Percentiles rank a stretch among this genome's conserved stretches.
These are phyloP conservation scores for Aspergillus versicolor DNA, from an alignment of 2,329 filamentous ascomycete genomes.

Conservation along the genomic window DNA sequence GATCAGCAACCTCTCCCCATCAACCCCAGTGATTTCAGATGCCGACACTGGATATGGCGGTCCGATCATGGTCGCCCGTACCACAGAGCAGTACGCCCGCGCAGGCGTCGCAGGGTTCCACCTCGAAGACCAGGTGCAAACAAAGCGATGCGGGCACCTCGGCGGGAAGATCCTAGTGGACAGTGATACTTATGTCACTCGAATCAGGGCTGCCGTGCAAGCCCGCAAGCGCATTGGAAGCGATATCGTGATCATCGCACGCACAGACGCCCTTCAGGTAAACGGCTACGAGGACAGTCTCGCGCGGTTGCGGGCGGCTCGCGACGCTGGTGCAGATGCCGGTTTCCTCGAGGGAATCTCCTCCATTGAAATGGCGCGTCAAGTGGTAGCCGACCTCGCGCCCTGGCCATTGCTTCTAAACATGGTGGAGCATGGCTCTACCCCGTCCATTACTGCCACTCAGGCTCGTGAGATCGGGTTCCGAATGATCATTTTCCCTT, in stretches of 20 bases:
- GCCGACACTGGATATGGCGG: slow-evolving; percentile 58
- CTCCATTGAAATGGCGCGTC: slow-evolving; percentile 37
- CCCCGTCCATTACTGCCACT: slow-evolving; percentile 24
- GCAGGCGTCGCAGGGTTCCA: slow-evolving; percentile 57
- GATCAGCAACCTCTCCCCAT: slow-evolving; percentile 52
- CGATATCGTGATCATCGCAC: slow-evolving; percentile 48
- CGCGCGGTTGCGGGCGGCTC: slow-evolving; percentile 38
- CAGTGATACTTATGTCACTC: slow-evolving; percentile 31
- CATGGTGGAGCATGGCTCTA: slow-evolving; percentile 46
- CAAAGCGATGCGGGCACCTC: slow-evolving; percentile 44
- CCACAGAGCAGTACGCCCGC: slow-evolving; percentile 51
- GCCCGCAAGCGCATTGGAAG: slow-evolving; percentile 33
- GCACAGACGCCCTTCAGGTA: slow-evolving; percentile 39
- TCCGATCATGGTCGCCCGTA: slow-evolving; percentile 49
- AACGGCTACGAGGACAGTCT: slow-evolving; percentile 43
- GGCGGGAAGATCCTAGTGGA: slow-evolving; percentile 42
- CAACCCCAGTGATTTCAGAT: slow-evolving; percentile 53
- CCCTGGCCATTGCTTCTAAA: slow-evolving; percentile 44
- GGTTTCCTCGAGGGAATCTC: slow-evolving; percentile 45
- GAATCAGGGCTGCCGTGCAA: slow-evolving; percentile 40
- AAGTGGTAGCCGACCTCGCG: slow-evolving; percentile 36
- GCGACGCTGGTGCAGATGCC: slow-evolving; percentile 42
- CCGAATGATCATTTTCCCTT: slow-evolving; percentile 44
- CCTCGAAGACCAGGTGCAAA: slow-evolving; percentile 57
- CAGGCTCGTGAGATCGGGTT: slow-evolving; percentile 37